Percentiles rank a stretch among this genome's conserved stretches.
Evolutionary conservation across 352 stramenopile species (phyloP).

Genomic region (Pythium insidiosum): DNA sequence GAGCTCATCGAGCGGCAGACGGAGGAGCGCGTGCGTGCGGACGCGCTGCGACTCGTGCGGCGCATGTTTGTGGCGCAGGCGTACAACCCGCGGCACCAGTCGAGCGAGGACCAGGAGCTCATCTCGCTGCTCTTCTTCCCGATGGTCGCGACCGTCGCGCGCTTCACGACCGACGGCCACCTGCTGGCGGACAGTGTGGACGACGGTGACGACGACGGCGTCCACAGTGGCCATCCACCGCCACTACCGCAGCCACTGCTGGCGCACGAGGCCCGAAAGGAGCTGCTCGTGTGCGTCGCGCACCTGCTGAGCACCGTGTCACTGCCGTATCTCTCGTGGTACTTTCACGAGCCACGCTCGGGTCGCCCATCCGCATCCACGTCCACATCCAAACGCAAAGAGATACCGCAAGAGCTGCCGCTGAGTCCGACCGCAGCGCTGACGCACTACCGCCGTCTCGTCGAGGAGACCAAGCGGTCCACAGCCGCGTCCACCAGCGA

Average conservation of each 20-base stretch:
- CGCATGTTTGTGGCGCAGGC: slow-evolving; percentile 57
- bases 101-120: slow-evolving; percentile 32
- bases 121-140: slow-evolving; percentile 61
- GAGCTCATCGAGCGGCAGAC: slow-evolving; percentile 44
- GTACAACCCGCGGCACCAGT: slow-evolving; percentile 41
- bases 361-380: no score
- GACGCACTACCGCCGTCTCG: slow-evolving; percentile 37
- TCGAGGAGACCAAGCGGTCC: no score
- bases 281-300: slow-evolving; percentile 50
- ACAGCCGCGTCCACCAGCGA: no score
- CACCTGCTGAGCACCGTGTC: slow-evolving; percentile 60
- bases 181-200: slow-evolving; percentile 19
- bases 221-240: no score
- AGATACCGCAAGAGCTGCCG: not conserved
- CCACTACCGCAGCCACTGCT: no score
- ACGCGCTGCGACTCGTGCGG: slow-evolving; percentile 40
- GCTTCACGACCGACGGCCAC: slow-evolving; percentile 42
- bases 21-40: slow-evolving; percentile 47
- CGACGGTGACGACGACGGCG: not conserved
- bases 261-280: slow-evolving; percentile 38
- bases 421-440: slow-evolving; percentile 36
- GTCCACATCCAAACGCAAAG: no score
- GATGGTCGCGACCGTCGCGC: slow-evolving; percentile 29
- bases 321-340: slow-evolving; percentile 23
- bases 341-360: slow-evolving; percentile 44